Conservation (phyloP, 2,329 filamentous ascomycete species). For the Decorospora gaudefroyi region DNA sequence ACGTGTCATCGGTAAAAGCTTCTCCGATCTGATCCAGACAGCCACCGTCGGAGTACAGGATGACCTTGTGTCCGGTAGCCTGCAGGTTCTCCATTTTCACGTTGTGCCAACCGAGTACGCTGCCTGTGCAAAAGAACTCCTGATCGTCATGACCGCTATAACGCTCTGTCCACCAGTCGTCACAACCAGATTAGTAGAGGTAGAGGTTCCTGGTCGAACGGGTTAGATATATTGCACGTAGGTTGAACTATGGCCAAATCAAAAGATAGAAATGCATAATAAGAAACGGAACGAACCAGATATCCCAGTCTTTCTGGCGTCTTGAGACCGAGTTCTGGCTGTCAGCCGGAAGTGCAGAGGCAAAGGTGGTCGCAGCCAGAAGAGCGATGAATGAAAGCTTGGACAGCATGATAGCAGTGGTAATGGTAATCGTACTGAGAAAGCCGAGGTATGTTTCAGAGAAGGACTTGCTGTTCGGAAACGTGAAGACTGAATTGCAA, state of each 20-base stretch:
- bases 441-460: neutral
- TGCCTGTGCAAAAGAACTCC: neutral
- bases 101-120: neutral
- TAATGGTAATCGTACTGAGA: neutral
- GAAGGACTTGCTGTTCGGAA: neutral
- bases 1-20: neutral
- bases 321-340: conserved; percentile 1
- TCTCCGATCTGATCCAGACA: neutral
- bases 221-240: conserved; percentile 1
- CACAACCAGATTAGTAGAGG: neutral
- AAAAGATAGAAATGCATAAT: neutral
- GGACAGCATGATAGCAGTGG: neutral
- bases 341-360: neutral
- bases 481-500: neutral
- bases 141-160: neutral
- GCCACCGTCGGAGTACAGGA: conserved; percentile 1
- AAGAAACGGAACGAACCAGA: conserved; percentile 1
- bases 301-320: neutral
- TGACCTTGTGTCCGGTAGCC: neutral
- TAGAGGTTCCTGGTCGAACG: neutral
- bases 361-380: neutral
- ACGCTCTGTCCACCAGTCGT: neutral
- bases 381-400: neutral
- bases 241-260: neutral
- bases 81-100: neutral